Percentiles rank a stretch among this genome's conserved stretches.
These are phyloP conservation scores for Pythium myriotylum DNA, from an alignment of 352 stramenopile species.

Conservation along the genomic window DNA sequence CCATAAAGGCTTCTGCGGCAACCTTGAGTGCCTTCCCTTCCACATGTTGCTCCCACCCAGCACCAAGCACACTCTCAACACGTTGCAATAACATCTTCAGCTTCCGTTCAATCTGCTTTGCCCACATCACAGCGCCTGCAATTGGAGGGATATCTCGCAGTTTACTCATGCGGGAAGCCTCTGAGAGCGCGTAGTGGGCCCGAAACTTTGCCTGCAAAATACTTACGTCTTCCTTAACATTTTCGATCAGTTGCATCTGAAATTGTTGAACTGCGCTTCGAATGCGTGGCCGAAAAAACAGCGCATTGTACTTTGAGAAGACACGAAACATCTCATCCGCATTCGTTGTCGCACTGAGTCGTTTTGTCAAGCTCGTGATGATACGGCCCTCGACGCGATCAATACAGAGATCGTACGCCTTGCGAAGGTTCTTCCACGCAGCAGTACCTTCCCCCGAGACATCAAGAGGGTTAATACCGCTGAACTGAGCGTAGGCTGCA, in stretches of 20 bases:
- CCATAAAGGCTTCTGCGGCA: conserved; percentile 83
- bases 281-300: conserved; percentile 96
- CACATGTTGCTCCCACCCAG: conserved; percentile 96
- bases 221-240: conserved; percentile 96
- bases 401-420: conserved; percentile 91
- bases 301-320: conserved; percentile 98
- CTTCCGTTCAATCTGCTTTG: conserved; percentile 99
- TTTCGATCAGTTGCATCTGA: conserved; percentile 98
- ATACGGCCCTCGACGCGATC: conserved; percentile 93
- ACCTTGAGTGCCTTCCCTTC: conserved; percentile 97
- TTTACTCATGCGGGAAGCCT: conserved; percentile 93
- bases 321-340: conserved; percentile 97
- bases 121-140: conserved; percentile 98
- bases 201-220: conserved; percentile 96
- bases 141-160: conserved; percentile 98
- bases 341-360: conserved; percentile 86
- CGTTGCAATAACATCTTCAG: conserved; percentile 95
- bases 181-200: conserved; percentile 95
- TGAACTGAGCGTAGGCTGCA: conserved; percentile 86
- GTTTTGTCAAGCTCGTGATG: conserved; percentile 87
- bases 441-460: conserved; percentile 79
- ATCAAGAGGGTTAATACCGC: conserved; percentile 81
- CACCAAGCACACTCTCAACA: conserved; percentile 96
- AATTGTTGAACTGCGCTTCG: conserved; percentile 98
- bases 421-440: conserved; percentile 86